Evolutionary conservation across 345 rosid species (phyloP).

Genomic region (Psidium friedrichsthalianum): DNA sequence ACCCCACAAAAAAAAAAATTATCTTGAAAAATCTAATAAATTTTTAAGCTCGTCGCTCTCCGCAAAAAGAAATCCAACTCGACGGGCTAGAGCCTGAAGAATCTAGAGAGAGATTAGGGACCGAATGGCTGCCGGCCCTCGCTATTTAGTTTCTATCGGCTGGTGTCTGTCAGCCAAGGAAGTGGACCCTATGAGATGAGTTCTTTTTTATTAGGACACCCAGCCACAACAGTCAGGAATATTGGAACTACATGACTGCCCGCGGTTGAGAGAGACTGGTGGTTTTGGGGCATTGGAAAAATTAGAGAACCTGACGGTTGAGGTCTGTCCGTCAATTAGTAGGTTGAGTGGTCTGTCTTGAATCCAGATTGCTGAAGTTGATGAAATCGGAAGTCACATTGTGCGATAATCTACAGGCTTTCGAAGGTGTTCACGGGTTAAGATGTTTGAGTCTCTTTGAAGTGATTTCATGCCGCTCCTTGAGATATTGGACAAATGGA

Average conservation of each 20-base stretch:
- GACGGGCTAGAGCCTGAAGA: neutral
- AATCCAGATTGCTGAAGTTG: fast-evolving
- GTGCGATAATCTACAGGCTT: fast-evolving
- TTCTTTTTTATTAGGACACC: too few species aligned
- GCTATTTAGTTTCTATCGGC: too few species aligned
- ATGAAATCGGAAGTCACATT: fast-evolving
- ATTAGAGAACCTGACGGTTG: neutral
- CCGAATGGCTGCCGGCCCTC: too few species aligned
- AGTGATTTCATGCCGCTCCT: neutral
- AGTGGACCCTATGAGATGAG: too few species aligned
- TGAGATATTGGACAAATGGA: fast-evolving
- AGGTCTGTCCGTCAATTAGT: fast-evolving
- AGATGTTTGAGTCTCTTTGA: neutral
- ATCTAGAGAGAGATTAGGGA: too few species aligned
- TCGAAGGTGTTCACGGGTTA: neutral
- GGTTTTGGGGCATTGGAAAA: neutral
- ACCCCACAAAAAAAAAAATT: neutral
- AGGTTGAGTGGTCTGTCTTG: fast-evolving
- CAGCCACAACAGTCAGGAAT: too few species aligned
- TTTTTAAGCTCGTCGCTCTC: neutral
- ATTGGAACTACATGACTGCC: too few species aligned
- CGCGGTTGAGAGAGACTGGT: too few species aligned
- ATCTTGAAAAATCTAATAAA: fast-evolving
- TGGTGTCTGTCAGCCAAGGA: too few species aligned
- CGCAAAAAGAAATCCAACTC: fast-evolving